Evolutionary conservation across 2,329 filamentous ascomycete genomes (phyloP).

Genomic region (Verticillium tricorpus): DNA sequence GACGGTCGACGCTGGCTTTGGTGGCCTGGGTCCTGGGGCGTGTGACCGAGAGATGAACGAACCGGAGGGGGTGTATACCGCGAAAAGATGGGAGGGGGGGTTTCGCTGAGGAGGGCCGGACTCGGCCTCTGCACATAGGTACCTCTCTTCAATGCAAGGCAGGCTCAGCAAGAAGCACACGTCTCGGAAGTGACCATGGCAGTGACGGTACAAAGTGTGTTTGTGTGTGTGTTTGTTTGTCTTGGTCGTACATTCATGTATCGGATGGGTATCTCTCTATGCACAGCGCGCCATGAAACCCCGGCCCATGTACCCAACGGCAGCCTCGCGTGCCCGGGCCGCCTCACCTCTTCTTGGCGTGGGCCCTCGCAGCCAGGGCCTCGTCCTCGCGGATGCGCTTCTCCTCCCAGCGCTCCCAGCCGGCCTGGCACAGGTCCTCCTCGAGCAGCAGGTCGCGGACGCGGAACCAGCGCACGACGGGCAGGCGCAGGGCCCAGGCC

Average conservation of each 20-base stretch:
- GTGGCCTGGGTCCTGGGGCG: neutral
- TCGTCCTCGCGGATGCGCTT: conserved; percentile 30
- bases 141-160: neutral
- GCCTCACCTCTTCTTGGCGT: neutral
- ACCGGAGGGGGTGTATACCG: neutral
- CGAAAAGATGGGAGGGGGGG: neutral
- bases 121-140: neutral
- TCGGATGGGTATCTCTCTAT: neutral
- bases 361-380: conserved; percentile 23
- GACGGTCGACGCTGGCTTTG: neutral
- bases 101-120: neutral
- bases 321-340: too few relatives aligned
- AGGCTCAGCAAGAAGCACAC: neutral
- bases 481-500: conserved; percentile 65
- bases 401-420: conserved; percentile 88
- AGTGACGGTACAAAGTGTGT: neutral
- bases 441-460: conserved; percentile 79
- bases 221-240: neutral
- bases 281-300: neutral
- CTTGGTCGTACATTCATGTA: neutral
- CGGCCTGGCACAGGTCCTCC: conserved; percentile 85
- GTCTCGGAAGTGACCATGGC: neutral
- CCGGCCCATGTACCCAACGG: too few relatives aligned
- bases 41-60: neutral
- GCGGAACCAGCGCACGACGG: conserved; percentile 60